Base-by-base conservation (phyloP, 2,329 filamentous ascomycete species). In the Periconia digitata region DNA sequence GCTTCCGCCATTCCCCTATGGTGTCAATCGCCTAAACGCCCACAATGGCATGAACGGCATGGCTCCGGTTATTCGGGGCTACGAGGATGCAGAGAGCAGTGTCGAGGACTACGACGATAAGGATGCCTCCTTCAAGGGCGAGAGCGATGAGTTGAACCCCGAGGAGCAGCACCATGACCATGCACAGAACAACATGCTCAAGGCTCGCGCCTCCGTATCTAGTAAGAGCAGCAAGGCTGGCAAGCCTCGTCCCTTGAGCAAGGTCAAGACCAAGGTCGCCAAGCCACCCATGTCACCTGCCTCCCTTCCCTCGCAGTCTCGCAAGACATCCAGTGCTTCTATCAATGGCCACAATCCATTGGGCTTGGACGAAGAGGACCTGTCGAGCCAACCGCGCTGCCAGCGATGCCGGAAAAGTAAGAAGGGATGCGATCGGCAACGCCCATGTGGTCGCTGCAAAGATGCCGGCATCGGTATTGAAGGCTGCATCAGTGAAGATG, bases 341-440 rank as follows among this genome's bases (percentile, higher is more conserved):
- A 71, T 85, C 64, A 85, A 81, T 64, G 84, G 84, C 66, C 82
- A 84, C 60, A 77, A 83, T 55, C 81, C 80, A 54, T 74, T 83
- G 35, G 82, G 79, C 40, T 77, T 79, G 24, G 90, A 91, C 58
- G 90, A 96, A 57, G 92, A 96, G 57, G 92, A 96, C 48, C 77
- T 97, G 17, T 96, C 92, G 0, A 92, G 88, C 58, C 96, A 97
- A 75, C 94, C 94, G 47, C 91, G 94, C 54, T 99, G 94, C 78
- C 94, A 99, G 72, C 88, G 94, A 49, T 99, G 94, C 79, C 88
- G 94, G 64, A 99, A 99, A 83, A 97, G 92, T 76, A 99, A 99
- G 81, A 99, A 99, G 76, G 94, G 94, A 12, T 99, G 94, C 69
- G 94, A 99, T 76, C 87, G 94, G 49, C 94, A 97, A 74, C 86